Evolutionary conservation across 345 rosid genomes (phyloP), one percentile per base, ranked within the genome.

Genomic region (Aquilaria malaccensis): DNA sequence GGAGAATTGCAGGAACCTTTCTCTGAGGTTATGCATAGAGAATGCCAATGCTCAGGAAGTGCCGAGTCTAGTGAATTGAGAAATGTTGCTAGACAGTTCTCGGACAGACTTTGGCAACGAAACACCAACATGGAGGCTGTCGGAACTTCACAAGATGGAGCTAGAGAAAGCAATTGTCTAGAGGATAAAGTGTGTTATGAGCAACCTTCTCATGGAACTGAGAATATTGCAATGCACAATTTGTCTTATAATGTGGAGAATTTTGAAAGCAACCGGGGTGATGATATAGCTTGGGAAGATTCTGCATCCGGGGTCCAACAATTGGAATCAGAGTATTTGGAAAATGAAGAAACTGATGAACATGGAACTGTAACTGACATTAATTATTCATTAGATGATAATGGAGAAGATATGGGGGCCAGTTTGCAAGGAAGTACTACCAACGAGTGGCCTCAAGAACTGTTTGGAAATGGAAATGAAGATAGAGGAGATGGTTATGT

Each of bases 1-100:
- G 85, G 72, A 72, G 80, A 72, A 32, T 70, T 72, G 75, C 74
- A 71, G 55, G 83, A 75, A 61, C 84, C 61, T 55, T 74, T 71
- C 64, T 56, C 83, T 66, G 83, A 71, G 74, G 64, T 46, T 76
- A 69, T 65, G 63, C 67, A 50, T n/a, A 66, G 82, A 55, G 79
- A 71, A 52, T 52, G 69, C 74, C 78, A 52, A 69, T 68, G 58
- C 64, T 62, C 69, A 1, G 68, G 67, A 9, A 59, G 57, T 66
- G 52, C 41, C 60, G 79, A 74, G 12, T 43, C 72, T 59, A 66
- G 62, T 60, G 81, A 71, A 59, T 64, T 79, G 55, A 67, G 76
- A 52, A 63, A 74, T 70, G 58, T 57, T 71, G 56, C 22, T 53
- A 81, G 70, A 62, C 80, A 63, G 63, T 73, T 52, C 48, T 51